phyloP scores from a whole-genome alignment of 1,284 basidiomycete genomes.

The Apiotrichum akiyoshidainum region DNA sequence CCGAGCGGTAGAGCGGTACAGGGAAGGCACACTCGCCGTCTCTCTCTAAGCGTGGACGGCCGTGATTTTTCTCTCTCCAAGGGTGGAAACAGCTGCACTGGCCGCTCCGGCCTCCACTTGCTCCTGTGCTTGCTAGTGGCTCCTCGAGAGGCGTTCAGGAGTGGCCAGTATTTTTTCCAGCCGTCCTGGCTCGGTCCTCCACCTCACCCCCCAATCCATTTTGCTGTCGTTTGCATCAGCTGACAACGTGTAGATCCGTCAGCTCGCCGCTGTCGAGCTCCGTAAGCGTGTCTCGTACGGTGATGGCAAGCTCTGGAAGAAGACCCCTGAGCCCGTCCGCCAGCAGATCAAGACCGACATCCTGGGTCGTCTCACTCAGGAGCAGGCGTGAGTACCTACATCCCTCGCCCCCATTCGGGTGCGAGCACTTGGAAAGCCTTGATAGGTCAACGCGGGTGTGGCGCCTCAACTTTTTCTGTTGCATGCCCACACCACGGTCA shows the following conservation, averaged over 20 bases:
- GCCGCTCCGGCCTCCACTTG: too few relatives aligned
- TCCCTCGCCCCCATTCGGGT: neutral
- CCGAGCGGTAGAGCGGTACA: neutral
- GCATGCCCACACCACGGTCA: too few relatives aligned
- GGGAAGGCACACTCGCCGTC: neutral
- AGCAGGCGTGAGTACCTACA: constrained; percentile 64
- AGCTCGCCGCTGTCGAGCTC: constrained; percentile 97
- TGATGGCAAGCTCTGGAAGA: constrained; percentile 79
- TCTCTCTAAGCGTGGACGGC: neutral
- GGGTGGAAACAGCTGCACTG: too few relatives aligned
- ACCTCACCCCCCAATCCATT: neutral
- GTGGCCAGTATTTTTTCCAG: neutral
- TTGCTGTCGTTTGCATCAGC: neutral
- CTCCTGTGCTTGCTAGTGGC: neutral
- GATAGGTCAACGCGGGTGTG: neutral
- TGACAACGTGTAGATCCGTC: constrained; percentile 66
- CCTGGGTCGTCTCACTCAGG: constrained; percentile 72
- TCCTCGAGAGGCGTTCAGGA: constrained; percentile 1
- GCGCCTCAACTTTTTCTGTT: neutral
- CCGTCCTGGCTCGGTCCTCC: neutral
- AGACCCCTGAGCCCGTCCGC: constrained; percentile 67
- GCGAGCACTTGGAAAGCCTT: neutral
- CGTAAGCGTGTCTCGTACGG: constrained; percentile 83
- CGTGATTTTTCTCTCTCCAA: neutral
- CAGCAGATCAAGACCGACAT: constrained; percentile 82